phyloP scores from a whole-genome alignment of 2,329 filamentous ascomycete species.

The Periconia sp. region DNA sequence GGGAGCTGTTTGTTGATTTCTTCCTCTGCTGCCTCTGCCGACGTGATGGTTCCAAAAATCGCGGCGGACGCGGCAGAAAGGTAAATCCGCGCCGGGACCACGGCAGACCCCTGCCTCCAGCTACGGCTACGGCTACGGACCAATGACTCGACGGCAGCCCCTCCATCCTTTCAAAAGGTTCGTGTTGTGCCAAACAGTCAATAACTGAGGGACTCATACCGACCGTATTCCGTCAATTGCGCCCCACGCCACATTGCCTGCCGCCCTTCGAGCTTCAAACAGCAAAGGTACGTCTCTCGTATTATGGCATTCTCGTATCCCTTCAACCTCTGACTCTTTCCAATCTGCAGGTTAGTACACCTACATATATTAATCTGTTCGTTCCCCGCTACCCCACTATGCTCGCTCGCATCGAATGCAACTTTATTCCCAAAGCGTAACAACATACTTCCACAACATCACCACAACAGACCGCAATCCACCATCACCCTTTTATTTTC shows the following conservation, averaged over 20 bases:
- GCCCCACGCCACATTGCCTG: neutral
- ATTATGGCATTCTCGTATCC: neutral
- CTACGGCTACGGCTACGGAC: neutral
- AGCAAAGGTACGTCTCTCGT: neutral
- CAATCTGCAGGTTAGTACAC: constrained; percentile 21
- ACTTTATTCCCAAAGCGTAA: constrained; percentile 12
- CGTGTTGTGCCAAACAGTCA: constrained; percentile 18
- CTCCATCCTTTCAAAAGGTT: constrained; percentile 22
- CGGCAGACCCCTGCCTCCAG: constrained; percentile 13
- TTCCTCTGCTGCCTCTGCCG: constrained; percentile 28
- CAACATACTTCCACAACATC: neutral
- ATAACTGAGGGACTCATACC: constrained; percentile 13
- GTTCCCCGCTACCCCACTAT: constrained; percentile 40
- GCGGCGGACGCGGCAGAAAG: constrained; percentile 8
- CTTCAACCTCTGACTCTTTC: constrained; percentile 19
- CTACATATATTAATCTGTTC: constrained; percentile 4
- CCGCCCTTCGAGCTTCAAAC: constrained; percentile 3
- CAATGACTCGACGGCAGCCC: constrained; percentile 26
- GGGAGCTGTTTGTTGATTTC: constrained; percentile 31
- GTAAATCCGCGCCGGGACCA: neutral
- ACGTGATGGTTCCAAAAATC: constrained; percentile 22
- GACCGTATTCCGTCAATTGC: neutral
- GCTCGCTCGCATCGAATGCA: constrained; percentile 1
- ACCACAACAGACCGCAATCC: neutral
- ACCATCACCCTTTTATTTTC: neutral